A percentile compares a stretch with the other conserved stretches of the same genome.
Evolutionary conservation across 768 basidiomycete species (phyloP).

Genomic region (Serpula lacrymans): DNA sequence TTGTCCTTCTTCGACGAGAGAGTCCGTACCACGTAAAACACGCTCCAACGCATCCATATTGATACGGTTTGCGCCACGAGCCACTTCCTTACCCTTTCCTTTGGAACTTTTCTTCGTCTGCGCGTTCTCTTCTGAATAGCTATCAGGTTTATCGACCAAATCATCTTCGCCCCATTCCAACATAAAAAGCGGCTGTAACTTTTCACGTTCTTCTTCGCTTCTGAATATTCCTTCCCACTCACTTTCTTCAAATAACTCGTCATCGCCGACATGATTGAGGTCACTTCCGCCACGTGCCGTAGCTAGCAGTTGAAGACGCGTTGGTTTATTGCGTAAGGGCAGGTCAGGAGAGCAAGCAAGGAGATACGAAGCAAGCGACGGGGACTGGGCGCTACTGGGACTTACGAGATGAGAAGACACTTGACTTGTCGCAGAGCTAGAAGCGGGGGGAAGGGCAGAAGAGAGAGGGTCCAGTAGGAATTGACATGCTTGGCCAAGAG

Average conservation of each 20-base stretch:
- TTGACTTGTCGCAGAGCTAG: slow-evolving; percentile 11
- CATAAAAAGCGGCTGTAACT: slow-evolving; percentile 34
- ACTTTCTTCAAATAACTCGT: slow-evolving; percentile 67
- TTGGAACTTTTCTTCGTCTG: slow-evolving; percentile 20
- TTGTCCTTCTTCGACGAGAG: slow-evolving; percentile 24
- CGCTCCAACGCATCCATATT: slow-evolving; percentile 55
- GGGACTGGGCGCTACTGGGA: slow-evolving; percentile 14
- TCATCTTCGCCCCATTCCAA: slow-evolving; percentile 31
- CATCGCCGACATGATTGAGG: slow-evolving; percentile 52
- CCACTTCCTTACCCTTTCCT: slow-evolving; percentile 12
- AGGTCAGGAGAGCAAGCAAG: slow-evolving; percentile 41
- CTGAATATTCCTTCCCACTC: slow-evolving; percentile 65
- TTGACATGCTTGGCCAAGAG: slow-evolving; percentile 45
- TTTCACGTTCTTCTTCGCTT: slow-evolving; percentile 46
- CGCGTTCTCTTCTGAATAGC: slow-evolving; percentile 14
- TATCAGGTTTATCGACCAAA: slow-evolving; percentile 1
- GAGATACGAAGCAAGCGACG: slow-evolving; percentile 51
- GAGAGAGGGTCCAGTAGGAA: slow-evolving; percentile 61
- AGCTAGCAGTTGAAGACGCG: slow-evolving; percentile 64
- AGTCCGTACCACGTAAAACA: slow-evolving; percentile 39
- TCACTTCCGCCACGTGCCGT: slow-evolving; percentile 55
- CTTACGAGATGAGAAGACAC: too few relatives aligned
- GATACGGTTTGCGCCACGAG: slow-evolving; percentile 39
- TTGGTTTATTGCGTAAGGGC: slow-evolving; percentile 36
- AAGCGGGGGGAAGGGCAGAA: slow-evolving; percentile 20